Conservation (phyloP, 768 basidiomycete genomes). For the Boletus coccyginus region DNA sequence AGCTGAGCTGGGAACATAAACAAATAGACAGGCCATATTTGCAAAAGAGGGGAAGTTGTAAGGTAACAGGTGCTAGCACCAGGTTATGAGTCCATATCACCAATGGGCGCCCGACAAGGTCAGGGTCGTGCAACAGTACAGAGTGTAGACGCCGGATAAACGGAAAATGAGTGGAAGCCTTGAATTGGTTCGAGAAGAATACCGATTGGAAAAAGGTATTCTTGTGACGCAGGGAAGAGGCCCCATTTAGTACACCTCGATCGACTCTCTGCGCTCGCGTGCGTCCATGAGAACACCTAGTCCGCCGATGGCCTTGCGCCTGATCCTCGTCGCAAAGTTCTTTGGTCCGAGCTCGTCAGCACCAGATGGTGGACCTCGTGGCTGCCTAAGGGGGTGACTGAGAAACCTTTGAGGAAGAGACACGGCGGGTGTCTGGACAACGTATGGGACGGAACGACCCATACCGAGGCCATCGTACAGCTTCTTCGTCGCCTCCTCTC, state of each 20-base stretch:
- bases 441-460: conserved; percentile 56
- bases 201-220: conserved; percentile 6
- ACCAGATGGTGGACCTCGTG: conserved; percentile 83
- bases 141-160: conserved; percentile 10
- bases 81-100: conserved; percentile 19
- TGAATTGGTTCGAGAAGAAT: conserved; percentile 14
- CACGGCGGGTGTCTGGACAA: conserved; percentile 17
- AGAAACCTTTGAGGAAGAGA: conserved; percentile 50
- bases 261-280: conserved; percentile 72
- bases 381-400: conserved; percentile 79
- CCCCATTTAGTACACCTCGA: conserved; percentile 60
- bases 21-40: conserved; percentile 19
- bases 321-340: conserved; percentile 85
- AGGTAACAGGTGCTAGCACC: conserved; percentile 23
- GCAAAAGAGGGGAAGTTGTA: conserved; percentile 25
- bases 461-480: conserved; percentile 88
- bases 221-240: conserved; percentile 5
- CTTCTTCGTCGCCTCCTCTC: conserved; percentile 85
- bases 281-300: conserved; percentile 78
- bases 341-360: conserved; percentile 83
- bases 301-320: conserved; percentile 81
- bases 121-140: conserved; percentile 12
- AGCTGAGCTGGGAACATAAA: conserved; percentile 19
- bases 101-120: conserved; percentile 7
- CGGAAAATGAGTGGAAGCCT: conserved; percentile 18